Evolutionary conservation across 768 basidiomycete species (phyloP), one percentile per base, ranked within the genome.

Genomic region (Xerocomellus chrysenteron): DNA sequence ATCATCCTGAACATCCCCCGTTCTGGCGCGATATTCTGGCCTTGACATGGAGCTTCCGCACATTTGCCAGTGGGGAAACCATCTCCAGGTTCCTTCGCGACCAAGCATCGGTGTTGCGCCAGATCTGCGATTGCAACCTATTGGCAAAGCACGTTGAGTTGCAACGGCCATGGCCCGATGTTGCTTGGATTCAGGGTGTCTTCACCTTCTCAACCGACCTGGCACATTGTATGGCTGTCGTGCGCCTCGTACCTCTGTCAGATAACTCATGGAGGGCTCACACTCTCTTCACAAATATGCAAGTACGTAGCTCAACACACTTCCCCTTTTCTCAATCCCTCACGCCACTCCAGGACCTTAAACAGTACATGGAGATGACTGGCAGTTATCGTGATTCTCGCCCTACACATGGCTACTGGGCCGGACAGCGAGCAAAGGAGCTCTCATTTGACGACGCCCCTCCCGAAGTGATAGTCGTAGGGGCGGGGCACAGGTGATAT

Each of bases 201-300:
- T 54, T 54, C 30, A 49, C 47, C 11, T 54, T 54, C 17, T 54
- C 53, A 28, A 54, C 40, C n/a, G 47, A 49, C 19, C 32, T 35
- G 5, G 46, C 53, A 19, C 32, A 42, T 11, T 54, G 53, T 14
- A 54, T 54, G 47, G 53, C 46, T 26, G 53, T 54, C 17, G 46
- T 54, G 5, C 53, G 53, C 17, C 46, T 71, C 86, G 52, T 76
- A 77, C 48, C 68, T 76, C 21, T 64, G 79, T 70, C 74, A 7
- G 58, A 55, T 43, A 66, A 68, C n/a, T 62, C 55, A 11, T 88
- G 87, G 87, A 83, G 80, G 65, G 83, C 84, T 0, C 77, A 82
- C 61, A 74, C 74, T 13, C 59, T 86, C 17, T 83, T 80, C 62
- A 87, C 87, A 2, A 78, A 80, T 53, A 74, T 89, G 17, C 83